Evolutionary conservation across 2,329 filamentous ascomycete species (phyloP), one percentile per base, ranked within the genome.

Genomic region (Fusarium coicis): DNA sequence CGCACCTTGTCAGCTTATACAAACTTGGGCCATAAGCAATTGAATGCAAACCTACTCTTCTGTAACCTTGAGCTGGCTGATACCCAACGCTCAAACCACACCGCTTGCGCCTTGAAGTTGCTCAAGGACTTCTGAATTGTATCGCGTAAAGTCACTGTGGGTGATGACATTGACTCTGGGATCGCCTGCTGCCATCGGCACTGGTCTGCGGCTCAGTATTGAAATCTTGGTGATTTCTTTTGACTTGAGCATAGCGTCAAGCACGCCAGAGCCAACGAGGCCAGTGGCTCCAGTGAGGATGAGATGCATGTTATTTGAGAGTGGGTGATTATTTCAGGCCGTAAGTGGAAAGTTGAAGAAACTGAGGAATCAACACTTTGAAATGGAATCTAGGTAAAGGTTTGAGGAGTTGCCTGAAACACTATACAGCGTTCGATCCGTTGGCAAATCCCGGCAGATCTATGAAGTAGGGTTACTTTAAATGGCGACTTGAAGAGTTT

Each of bases 251-350:
- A 74, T 73, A 10, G 66, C 69, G 47, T 74, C 69, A 19, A 74
- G 60, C 4, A 74, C 66, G 23, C 72, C 30, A 4, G 73, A 68
- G 30, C 73, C 73, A 18, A 74, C 59, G 4, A 74, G 66, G 42
- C 72, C 72, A 4, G 73, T 74, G 30, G 73, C 72, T 2, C 73
- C 69, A 26, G 73, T 82, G 87, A 74, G 72, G 7, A 74, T 71
- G 40, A 75, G 69, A 68, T 74, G 73, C 72, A 75, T 74, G 30
- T n/a, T 36, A 3, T 28, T 21, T 37, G 19, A 12, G 16, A 11
- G 7, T 23, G 23, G 11, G n/a, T 37, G 34, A 10, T 21, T 26
- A 39, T 39, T n/a, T 39, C 30, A 36, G n/a, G 19, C 23, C n/a
- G 26, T 19, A 16, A 28, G 28, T 30, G 19, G 5, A 42, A 23